phyloP scores from a whole-genome alignment of 129 eudicot species.

The Escallonia rubra region DNA sequence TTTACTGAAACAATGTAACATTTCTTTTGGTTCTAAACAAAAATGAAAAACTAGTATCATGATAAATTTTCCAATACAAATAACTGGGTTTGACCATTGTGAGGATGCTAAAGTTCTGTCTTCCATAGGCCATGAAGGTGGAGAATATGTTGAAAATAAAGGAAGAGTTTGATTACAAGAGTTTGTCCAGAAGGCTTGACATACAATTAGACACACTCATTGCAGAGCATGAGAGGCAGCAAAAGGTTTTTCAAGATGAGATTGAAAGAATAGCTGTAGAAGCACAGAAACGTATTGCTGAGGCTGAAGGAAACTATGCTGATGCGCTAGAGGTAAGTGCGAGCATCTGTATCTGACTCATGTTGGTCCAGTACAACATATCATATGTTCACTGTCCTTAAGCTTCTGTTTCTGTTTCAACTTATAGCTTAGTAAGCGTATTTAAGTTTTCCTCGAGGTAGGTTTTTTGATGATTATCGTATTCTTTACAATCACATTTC shows the following conservation, averaged over 20 bases:
- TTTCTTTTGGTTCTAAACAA: too few relatives aligned
- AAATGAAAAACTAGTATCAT: neutral
- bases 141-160: slow-evolving; percentile 94
- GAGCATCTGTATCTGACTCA: slow-evolving; percentile 1
- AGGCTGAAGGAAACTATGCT: slow-evolving; percentile 61
- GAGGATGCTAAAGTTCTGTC: neutral
- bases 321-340: slow-evolving; percentile 68
- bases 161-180: slow-evolving; percentile 94
- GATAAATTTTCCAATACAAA: neutral
- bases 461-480: neutral
- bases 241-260: slow-evolving; percentile 68
- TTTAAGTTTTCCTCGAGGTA: neutral
- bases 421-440: neutral
- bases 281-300: slow-evolving; percentile 61
- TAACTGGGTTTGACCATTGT: neutral
- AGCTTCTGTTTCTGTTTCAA: too few relatives aligned
- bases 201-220: slow-evolving; percentile 80
- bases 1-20: too few relatives aligned
- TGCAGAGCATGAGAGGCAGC: slow-evolving; percentile 83
- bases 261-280: slow-evolving; percentile 51
- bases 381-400: neutral
- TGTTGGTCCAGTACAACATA: neutral
- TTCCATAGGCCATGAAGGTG: slow-evolving; percentile 90
- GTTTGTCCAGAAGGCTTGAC: slow-evolving; percentile 91
- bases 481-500: neutral